A percentile compares a stretch with the other conserved stretches of the same genome.
Conservation (phyloP, 2,329 filamentous ascomycete genomes). For the Podosphaera fusca region DNA sequence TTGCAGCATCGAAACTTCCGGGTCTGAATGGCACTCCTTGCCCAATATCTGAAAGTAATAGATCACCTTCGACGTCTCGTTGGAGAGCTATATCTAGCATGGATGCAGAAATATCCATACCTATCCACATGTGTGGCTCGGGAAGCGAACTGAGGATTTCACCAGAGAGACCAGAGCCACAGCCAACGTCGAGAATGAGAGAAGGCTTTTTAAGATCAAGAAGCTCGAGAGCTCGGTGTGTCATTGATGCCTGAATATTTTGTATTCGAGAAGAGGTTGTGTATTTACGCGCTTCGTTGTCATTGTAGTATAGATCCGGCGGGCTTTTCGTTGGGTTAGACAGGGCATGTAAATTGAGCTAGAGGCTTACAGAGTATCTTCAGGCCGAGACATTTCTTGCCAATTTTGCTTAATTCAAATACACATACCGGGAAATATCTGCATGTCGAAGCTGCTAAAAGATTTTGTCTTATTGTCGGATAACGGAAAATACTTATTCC, state of each 20-base stretch:
- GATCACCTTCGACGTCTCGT: slow-evolving; percentile 73
- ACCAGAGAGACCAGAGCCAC: slow-evolving; percentile 80
- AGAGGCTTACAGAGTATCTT: slow-evolving; percentile 60
- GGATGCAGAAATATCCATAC: slow-evolving; percentile 83
- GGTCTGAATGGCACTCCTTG: slow-evolving; percentile 87
- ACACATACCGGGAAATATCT: not conserved
- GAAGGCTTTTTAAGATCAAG: slow-evolving; percentile 61
- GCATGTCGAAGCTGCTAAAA: not conserved
- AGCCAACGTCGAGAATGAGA: slow-evolving; percentile 87
- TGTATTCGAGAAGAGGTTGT: slow-evolving; percentile 90
- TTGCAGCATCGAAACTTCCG: slow-evolving; percentile 81
- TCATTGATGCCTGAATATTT: slow-evolving; percentile 89
- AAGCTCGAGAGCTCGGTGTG: slow-evolving; percentile 73
- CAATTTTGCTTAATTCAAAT: slow-evolving; percentile 3
- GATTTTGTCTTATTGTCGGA: not conserved
- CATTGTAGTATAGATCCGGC: slow-evolving; percentile 94
- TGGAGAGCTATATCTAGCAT: slow-evolving; percentile 94
- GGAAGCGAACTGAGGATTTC: slow-evolving; percentile 72
- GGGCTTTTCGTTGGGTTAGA: slow-evolving; percentile 30
- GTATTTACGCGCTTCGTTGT: slow-evolving; percentile 88
- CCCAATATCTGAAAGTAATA: slow-evolving; percentile 86
- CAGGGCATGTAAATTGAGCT: slow-evolving; percentile 5
- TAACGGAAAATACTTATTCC: too few species aligned
- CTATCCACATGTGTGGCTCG: slow-evolving; percentile 84
- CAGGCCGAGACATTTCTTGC: slow-evolving; percentile 73